Conservation (phyloP, 768 basidiomycete genomes). For the Boletellus ananas region DNA sequence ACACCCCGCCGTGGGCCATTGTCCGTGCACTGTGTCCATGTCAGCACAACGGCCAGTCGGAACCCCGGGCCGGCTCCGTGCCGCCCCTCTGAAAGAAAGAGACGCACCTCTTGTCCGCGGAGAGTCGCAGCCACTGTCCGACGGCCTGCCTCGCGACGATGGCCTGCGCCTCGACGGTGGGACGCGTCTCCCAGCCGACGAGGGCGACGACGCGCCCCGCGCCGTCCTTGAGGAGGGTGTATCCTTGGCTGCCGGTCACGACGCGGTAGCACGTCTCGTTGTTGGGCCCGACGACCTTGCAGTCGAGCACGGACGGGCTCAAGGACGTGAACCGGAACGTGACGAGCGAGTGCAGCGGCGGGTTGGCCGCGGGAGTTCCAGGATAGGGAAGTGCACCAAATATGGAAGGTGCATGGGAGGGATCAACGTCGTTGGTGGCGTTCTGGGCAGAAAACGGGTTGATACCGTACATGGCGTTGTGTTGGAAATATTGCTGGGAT, state of each 20-base stretch:
- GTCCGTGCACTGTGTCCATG: constrained; percentile 24
- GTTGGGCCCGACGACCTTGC: constrained; percentile 48
- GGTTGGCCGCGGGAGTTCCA: constrained; percentile 18
- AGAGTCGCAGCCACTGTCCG: constrained; percentile 52
- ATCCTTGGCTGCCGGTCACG: constrained; percentile 51
- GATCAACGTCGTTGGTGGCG: constrained; percentile 8
- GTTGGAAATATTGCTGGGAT: background rate
- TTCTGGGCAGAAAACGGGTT: constrained; percentile 29
- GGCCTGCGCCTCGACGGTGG: constrained; percentile 52
- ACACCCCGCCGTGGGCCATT: constrained; percentile 49
- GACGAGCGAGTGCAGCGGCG: constrained; percentile 33
- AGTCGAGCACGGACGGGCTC: constrained; percentile 52
- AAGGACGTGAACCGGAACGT: constrained; percentile 50
- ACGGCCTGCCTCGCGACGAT: constrained; percentile 46
- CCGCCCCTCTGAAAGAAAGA: too few relatives aligned
- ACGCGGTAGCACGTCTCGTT: constrained; percentile 47
- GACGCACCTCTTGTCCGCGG: constrained; percentile 43
- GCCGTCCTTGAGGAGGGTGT: constrained; percentile 50
- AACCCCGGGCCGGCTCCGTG: background rate
- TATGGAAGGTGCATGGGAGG: constrained; percentile 42
- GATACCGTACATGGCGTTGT: constrained; percentile 23
- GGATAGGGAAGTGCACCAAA: constrained; percentile 64
- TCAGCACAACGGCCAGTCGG: background rate
- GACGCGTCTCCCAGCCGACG: constrained; percentile 51
- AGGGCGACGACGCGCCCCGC: constrained; percentile 48